Evolutionary conservation across 345 rosid species (phyloP).

Genomic region (Gossypioides kirkii): DNA sequence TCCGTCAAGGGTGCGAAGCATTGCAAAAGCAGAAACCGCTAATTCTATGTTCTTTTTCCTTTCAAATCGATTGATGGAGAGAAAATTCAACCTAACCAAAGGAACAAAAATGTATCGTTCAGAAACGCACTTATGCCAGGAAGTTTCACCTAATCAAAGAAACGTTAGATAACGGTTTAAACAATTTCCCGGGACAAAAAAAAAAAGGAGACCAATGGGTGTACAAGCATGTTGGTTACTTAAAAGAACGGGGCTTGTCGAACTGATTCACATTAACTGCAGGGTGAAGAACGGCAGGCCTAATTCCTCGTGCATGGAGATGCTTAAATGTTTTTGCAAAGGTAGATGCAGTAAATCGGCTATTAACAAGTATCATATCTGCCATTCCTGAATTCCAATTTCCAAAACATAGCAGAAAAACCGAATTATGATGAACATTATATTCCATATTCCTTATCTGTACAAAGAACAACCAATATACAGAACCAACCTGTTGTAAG

Average conservation of each 20-base stretch:
- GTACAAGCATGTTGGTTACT: conserved; percentile 42
- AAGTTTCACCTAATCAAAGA: conserved; percentile 3
- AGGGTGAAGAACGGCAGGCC: conserved; percentile 79
- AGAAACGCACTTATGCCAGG: neutral
- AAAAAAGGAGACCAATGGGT: conserved; percentile 28
- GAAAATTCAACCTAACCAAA: conserved; percentile 64
- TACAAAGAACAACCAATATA: neutral
- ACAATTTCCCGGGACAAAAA: conserved; percentile 7
- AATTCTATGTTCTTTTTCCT: conserved; percentile 82
- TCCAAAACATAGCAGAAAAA: neutral
- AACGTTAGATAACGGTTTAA: neutral
- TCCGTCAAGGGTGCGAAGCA: conserved; percentile 42
- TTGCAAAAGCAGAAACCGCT: conserved; percentile 83
- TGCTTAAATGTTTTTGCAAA: conserved; percentile 79
- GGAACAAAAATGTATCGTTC: neutral
- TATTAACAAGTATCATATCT: conserved; percentile 80
- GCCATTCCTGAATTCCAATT: conserved; percentile 63
- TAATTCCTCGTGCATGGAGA: conserved; percentile 63
- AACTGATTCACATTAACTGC: conserved; percentile 85
- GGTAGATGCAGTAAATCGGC: conserved; percentile 77
- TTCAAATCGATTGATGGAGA: conserved; percentile 87
- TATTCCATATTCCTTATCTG: neutral
- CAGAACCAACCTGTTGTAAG: conserved; percentile 58
- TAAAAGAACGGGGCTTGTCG: conserved; percentile 43
- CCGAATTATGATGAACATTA: neutral